Percentiles rank a stretch among this genome's conserved stretches.
phyloP scores from a whole-genome alignment of 192 early-diverging fungal genomes.

The Lunasporangiospora selenospora region DNA sequence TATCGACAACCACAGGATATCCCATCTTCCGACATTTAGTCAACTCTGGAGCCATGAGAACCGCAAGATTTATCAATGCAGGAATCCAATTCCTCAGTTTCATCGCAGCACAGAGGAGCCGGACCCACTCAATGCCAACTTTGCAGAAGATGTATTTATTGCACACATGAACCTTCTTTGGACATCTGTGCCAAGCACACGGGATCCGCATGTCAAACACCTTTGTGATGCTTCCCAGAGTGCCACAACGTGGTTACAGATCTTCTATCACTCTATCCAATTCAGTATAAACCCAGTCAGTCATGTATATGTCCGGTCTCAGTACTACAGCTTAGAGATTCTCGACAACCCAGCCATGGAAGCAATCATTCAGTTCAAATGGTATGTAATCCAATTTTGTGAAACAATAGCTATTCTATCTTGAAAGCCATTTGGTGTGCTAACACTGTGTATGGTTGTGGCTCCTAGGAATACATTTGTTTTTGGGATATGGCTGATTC shows the following conservation, averaged over 20 bases:
- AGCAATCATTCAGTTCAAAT: slow-evolving; percentile 13
- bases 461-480: slow-evolving; percentile 16
- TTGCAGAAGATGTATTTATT: slow-evolving; percentile 10
- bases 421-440: no score
- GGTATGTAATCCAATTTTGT: neutral
- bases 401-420: neutral
- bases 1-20: neutral
- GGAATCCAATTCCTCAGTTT: neutral
- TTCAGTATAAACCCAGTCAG: neutral
- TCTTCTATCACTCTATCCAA: neutral
- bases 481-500: neutral
- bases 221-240: no score
- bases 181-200: no score
- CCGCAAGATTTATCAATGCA: neutral
- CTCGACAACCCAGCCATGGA: slow-evolving; percentile 10
- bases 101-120: no score
- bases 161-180: slow-evolving; percentile 23
- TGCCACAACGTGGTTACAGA: no score
- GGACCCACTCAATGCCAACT: slow-evolving; percentile 10
- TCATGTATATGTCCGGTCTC: neutral
- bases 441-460: no score
- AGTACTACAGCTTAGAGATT: neutral
- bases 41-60: neutral
- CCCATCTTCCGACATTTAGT: neutral
- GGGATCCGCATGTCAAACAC: no score